Evolutionary conservation across 2,329 filamentous ascomycete species (phyloP).

Genomic region (Hortaea sp.): DNA sequence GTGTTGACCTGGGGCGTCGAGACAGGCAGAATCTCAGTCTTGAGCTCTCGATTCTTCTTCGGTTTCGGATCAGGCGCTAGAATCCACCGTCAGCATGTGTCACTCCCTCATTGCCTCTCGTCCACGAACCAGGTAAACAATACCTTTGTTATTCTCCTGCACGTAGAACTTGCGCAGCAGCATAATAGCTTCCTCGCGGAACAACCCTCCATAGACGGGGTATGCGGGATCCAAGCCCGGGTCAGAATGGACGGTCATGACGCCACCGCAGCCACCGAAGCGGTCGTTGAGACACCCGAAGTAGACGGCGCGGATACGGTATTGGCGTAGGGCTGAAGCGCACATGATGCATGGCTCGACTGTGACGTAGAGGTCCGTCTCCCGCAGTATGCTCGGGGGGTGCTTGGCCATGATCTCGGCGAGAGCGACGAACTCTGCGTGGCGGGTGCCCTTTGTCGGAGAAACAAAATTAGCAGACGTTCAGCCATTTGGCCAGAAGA

Average conservation of each 20-base stretch:
- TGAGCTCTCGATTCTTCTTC: slow-evolving; percentile 55
- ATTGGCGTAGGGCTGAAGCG: slow-evolving; percentile 80
- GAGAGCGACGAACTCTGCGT: slow-evolving; percentile 91
- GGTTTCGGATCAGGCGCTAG: slow-evolving; percentile 53
- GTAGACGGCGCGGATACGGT: slow-evolving; percentile 79
- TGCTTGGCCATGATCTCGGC: slow-evolving; percentile 54
- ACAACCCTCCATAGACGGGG: slow-evolving; percentile 76
- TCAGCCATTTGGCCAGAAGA: no score
- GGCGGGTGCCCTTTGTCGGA: slow-evolving; percentile 88
- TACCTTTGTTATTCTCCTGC: slow-evolving; percentile 90
- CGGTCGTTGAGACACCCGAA: slow-evolving; percentile 95
- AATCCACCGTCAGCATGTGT: not conserved
- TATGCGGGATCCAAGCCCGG: slow-evolving; percentile 68
- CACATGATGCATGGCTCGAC: slow-evolving; percentile 99
- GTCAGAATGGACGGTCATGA: slow-evolving; percentile 74
- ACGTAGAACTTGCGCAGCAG: slow-evolving; percentile 90
- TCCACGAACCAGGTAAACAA: slow-evolving; percentile 11
- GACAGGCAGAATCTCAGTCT: slow-evolving; percentile 46
- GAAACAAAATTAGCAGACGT: no score
- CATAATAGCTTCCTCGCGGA: slow-evolving; percentile 86
- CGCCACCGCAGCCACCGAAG: slow-evolving; percentile 91
- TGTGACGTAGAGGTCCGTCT: slow-evolving; percentile 84
- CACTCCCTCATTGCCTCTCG: not conserved
- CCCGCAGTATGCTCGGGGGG: slow-evolving; percentile 56
- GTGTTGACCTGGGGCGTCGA: slow-evolving; percentile 4